Evolutionary conservation across 345 rosid genomes (phyloP).

Genomic region (Lenwebbia sp.): DNA sequence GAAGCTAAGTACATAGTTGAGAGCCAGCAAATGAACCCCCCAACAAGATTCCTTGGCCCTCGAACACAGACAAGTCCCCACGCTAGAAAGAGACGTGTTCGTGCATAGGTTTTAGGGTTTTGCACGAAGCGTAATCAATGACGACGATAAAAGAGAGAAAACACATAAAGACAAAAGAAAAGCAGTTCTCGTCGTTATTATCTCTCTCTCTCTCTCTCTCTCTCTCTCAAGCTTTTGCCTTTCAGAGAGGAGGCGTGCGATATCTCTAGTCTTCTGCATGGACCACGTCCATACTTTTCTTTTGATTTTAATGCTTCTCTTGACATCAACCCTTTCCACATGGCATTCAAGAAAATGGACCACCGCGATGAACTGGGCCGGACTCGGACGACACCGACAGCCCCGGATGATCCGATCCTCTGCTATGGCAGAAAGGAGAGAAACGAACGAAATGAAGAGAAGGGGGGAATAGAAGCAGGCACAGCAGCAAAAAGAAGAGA

Average conservation of each 20-base stretch:
- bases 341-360: conserved; percentile 4
- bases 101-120: conserved; percentile 1
- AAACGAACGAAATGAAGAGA: background rate
- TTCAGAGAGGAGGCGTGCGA: conserved; percentile 19
- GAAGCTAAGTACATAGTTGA: background rate
- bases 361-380: background rate
- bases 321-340: conserved; percentile 6
- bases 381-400: background rate
- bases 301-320: conserved; percentile 10
- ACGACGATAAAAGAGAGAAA: conserved; percentile 4
- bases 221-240: background rate
- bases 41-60: background rate
- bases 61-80: conserved; percentile 17
- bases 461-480: background rate
- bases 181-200: background rate
- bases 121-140: conserved; percentile 20
- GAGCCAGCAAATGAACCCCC: background rate
- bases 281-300: conserved; percentile 22
- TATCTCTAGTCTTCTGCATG: conserved; percentile 9
- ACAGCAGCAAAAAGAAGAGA: background rate
- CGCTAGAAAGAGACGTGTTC: conserved; percentile 2
- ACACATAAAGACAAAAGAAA: background rate
- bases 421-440: background rate
- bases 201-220: background rate
- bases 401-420: background rate